Evolutionary conservation across 2,329 filamentous ascomycete species (phyloP).

Genomic region (Xylariaceae sp.): DNA sequence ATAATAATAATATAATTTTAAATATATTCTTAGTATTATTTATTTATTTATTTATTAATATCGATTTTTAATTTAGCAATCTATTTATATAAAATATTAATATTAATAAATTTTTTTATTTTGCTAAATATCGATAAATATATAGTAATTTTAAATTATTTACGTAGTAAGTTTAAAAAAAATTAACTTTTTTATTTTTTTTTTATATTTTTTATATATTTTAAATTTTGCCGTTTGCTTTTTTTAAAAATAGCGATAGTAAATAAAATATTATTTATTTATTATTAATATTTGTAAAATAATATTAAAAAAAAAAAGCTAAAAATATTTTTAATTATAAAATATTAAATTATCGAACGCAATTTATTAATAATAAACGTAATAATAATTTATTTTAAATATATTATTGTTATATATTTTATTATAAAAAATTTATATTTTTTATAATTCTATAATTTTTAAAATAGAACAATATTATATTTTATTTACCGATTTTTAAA

Average conservation of each 20-base stretch:
- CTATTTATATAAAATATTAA: background rate
- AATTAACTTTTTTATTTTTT: background rate
- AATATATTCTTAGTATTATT: constrained; percentile 45
- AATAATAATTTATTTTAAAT: background rate
- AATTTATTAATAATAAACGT: background rate
- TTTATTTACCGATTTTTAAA: background rate
- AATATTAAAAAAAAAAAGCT: no score
- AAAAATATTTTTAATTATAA: background rate
- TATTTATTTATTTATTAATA: constrained; percentile 42
- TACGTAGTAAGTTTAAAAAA: background rate
- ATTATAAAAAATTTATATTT: background rate
- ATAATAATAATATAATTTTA: constrained; percentile 37
- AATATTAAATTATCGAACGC: background rate
- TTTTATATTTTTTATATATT: background rate
- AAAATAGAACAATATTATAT: background rate
- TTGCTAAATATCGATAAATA: constrained; percentile 49
- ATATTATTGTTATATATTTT: background rate
- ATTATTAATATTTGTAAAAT: background rate
- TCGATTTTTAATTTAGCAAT: background rate
- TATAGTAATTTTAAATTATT: background rate
- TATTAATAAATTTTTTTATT: constrained; percentile 46
- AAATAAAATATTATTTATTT: background rate
- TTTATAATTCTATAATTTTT: background rate
- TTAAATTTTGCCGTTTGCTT: background rate
- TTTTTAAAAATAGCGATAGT: background rate